These are phyloP conservation scores for Penicillium brevicompactum DNA, from an alignment of 2,329 filamentous ascomycete species.

Conservation along the genomic window DNA sequence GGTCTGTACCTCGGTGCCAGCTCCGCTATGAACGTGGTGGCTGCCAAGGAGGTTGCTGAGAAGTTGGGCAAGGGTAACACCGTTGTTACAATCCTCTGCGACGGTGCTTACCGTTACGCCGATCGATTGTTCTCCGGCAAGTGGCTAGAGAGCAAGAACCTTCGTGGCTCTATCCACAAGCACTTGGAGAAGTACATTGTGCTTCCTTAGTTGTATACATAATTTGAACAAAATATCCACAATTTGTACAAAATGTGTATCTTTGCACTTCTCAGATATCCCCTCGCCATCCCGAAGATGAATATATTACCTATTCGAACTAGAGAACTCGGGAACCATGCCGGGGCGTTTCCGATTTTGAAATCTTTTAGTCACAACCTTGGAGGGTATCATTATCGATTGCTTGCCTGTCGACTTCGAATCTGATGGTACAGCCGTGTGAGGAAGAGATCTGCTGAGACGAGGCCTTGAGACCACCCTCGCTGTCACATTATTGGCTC, in stretches of 20 bases:
- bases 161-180: constrained; percentile 78
- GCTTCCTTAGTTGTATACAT: constrained; percentile 60
- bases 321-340: too few species aligned
- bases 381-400: too few species aligned
- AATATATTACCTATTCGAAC: too few species aligned
- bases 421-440: too few species aligned
- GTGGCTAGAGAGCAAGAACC: constrained; percentile 85
- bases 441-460: too few species aligned
- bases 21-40: constrained; percentile 91
- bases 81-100: constrained; percentile 90
- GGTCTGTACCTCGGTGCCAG: constrained; percentile 93
- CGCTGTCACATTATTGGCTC: too few species aligned
- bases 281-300: neutral
- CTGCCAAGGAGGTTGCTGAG: constrained; percentile 90
- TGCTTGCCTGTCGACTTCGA: too few species aligned
- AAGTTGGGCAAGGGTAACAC: constrained; percentile 86
- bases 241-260: neutral
- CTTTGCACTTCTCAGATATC: neutral
- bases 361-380: too few species aligned
- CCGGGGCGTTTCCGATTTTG: too few species aligned
- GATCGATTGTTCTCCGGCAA: constrained; percentile 88
- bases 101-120: constrained; percentile 96
- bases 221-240: constrained; percentile 4
- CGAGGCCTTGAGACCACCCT: too few species aligned
- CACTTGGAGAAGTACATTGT: constrained; percentile 93